Conservation (phyloP, 805 yeast species). For the Metschnikowia proteae region DNA sequence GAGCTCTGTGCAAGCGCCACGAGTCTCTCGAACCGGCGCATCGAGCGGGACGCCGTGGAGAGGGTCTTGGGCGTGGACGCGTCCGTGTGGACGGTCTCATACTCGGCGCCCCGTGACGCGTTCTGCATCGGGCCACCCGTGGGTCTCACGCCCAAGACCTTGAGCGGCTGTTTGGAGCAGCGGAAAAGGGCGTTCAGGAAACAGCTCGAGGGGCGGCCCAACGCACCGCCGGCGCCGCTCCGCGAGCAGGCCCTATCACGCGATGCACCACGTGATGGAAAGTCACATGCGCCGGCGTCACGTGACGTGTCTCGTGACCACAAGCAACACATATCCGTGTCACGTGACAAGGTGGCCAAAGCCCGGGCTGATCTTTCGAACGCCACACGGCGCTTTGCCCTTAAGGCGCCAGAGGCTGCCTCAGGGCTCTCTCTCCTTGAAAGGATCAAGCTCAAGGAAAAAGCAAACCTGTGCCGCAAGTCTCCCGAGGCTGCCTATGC, state of each 20-base stretch:
- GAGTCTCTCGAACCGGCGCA: constrained; percentile 10
- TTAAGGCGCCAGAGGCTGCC: constrained; percentile 19
- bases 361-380: constrained; percentile 25
- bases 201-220: not conserved
- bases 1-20: constrained; percentile 15
- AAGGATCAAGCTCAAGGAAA: constrained; percentile 38
- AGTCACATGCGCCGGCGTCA: not conserved
- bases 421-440: constrained; percentile 35
- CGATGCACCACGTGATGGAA: too few relatives aligned
- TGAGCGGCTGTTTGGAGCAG: constrained; percentile 11
- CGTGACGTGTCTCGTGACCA: not conserved
- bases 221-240: not conserved
- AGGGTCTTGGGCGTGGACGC: constrained; percentile 9
- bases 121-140: constrained; percentile 15
- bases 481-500: constrained; percentile 23
- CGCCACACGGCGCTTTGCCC: constrained; percentile 33
- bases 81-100: constrained; percentile 9
- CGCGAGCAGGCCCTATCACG: not conserved
- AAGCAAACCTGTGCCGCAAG: constrained; percentile 9
- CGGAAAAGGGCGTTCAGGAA: constrained; percentile 21
- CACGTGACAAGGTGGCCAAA: constrained; percentile 12
- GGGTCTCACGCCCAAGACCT: constrained; percentile 10
- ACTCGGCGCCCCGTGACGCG: constrained; percentile 10
- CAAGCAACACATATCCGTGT: not conserved
- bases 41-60: constrained; percentile 12